Evolutionary conservation across 192 early-diverging fungal genomes (phyloP).

Genomic region (Cladochytrium replicatum): DNA sequence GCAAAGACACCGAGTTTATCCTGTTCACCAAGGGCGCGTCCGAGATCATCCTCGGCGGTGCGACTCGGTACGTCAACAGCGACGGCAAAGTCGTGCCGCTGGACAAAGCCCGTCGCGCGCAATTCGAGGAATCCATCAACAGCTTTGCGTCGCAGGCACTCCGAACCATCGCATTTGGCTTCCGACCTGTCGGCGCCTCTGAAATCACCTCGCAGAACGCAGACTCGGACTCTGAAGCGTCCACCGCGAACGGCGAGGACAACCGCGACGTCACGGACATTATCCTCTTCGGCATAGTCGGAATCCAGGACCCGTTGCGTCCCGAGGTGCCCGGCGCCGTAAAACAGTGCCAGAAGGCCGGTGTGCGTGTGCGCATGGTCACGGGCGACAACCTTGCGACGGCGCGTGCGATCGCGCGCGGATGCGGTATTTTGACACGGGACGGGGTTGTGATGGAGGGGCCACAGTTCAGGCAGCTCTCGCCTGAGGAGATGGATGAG

Average conservation of each 20-base stretch:
- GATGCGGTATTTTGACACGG: conserved; percentile 82
- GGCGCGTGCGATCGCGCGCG: conserved; percentile 85
- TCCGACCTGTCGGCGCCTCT: conserved; percentile 16
- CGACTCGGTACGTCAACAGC: conserved; percentile 22
- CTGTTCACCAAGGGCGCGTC: conserved; percentile 92
- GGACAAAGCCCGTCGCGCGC: conserved; percentile 5
- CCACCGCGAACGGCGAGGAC: conserved; percentile 21
- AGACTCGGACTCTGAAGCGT: not conserved
- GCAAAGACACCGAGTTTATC: conserved; percentile 45
- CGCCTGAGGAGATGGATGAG: conserved; percentile 75
- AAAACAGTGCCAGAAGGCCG: conserved; percentile 73
- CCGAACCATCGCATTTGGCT: conserved; percentile 84
- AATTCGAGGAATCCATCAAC: conserved; percentile 42
- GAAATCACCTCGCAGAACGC: not conserved
- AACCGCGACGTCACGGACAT: conserved; percentile 55
- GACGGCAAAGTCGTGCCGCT: conserved; percentile 22
- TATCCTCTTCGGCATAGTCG: conserved; percentile 79
- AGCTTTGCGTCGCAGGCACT: conserved; percentile 70
- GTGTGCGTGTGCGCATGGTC: conserved; percentile 96
- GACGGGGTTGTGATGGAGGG: conserved; percentile 92
- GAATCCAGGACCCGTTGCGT: conserved; percentile 94
- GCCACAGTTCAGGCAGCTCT: conserved; percentile 78
- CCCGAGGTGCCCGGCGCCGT: conserved; percentile 92
- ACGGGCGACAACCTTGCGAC: conserved; percentile 95
- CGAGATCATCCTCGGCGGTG: conserved; percentile 62